These are phyloP conservation scores for Meripilus lineatus DNA, from an alignment of 1,284 basidiomycete genomes.

Conservation along the genomic window DNA sequence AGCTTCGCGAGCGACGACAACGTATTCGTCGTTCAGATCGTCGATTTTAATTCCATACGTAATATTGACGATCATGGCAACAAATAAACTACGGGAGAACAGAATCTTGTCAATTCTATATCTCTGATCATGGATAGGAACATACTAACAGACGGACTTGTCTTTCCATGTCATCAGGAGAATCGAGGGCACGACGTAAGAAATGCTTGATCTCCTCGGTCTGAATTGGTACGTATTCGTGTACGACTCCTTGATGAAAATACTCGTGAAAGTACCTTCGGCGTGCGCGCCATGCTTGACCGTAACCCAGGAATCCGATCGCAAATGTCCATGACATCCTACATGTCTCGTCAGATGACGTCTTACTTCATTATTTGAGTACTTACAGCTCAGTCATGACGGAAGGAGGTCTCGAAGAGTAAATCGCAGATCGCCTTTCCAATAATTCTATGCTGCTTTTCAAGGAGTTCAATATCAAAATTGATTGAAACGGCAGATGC, in stretches of 20 bases:
- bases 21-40: conserved; percentile 12
- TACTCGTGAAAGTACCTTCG: not conserved
- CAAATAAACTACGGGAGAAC: not conserved
- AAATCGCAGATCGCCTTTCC: conserved; percentile 10
- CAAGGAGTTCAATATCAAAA: conserved; percentile 8
- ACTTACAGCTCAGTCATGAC: conserved; percentile 7
- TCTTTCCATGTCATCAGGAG: not conserved
- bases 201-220: not conserved
- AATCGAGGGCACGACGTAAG: not conserved
- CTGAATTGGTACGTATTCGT: not conserved
- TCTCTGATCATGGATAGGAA: no score
- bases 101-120: no score
- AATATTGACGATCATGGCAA: conserved; percentile 10
- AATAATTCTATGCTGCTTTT: conserved; percentile 7
- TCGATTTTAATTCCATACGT: conserved; percentile 18
- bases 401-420: conserved; percentile 5
- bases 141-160: conserved; percentile 2
- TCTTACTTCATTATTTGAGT: not conserved
- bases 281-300: not conserved
- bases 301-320: conserved; percentile 1
- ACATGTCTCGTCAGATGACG: not conserved
- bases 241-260: not conserved
- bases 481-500: not conserved
- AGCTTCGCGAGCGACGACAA: conserved; percentile 2
- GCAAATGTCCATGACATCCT: conserved; percentile 7